Evolutionary conservation across 2,329 filamentous ascomycete species (phyloP).

Genomic region (Fusarium siculi): DNA sequence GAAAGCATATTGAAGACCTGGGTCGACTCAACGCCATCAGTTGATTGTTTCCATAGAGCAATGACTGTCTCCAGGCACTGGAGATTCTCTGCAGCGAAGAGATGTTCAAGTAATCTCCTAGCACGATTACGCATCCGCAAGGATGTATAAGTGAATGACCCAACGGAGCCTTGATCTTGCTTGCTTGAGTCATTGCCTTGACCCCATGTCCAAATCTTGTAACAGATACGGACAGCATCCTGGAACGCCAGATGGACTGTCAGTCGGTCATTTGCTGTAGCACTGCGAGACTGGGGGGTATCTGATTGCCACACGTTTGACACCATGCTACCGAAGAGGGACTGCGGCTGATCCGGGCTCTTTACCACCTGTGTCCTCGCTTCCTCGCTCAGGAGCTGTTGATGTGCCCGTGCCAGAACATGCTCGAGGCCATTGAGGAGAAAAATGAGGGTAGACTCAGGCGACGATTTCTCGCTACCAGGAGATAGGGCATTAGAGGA

Average conservation of each 20-base stretch:
- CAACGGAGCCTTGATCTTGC: conserved; percentile 74
- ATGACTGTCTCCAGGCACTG: conserved; percentile 94
- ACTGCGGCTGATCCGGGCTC: conserved; percentile 82
- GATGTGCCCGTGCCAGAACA: conserved; percentile 86
- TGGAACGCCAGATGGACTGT: conserved; percentile 97
- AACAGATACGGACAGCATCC: conserved; percentile 92
- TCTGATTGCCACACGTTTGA: conserved; percentile 90
- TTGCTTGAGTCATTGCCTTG: conserved; percentile 67
- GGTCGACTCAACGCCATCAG: conserved; percentile 59
- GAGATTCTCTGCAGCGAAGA: conserved; percentile 90
- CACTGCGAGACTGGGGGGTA: conserved; percentile 77
- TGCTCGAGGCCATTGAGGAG: conserved; percentile 94
- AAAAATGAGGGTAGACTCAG: conserved; percentile 81
- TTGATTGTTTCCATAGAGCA: conserved; percentile 77
- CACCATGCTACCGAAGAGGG: conserved; percentile 94
- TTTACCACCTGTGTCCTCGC: conserved; percentile 74
- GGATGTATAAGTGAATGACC: conserved; percentile 91
- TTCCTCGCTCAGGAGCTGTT: conserved; percentile 82
- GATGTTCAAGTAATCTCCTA: conserved; percentile 86
- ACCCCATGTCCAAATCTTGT: conserved; percentile 95
- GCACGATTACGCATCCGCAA: conserved; percentile 91
- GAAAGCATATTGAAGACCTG: conserved; percentile 88
- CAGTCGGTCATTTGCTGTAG: conserved; percentile 90
- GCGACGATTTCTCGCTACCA: conserved; percentile 50
- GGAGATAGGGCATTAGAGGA: conserved; percentile 43